Conservation (phyloP, 768 basidiomycete species). For the Saitozyma podzolica region DNA sequence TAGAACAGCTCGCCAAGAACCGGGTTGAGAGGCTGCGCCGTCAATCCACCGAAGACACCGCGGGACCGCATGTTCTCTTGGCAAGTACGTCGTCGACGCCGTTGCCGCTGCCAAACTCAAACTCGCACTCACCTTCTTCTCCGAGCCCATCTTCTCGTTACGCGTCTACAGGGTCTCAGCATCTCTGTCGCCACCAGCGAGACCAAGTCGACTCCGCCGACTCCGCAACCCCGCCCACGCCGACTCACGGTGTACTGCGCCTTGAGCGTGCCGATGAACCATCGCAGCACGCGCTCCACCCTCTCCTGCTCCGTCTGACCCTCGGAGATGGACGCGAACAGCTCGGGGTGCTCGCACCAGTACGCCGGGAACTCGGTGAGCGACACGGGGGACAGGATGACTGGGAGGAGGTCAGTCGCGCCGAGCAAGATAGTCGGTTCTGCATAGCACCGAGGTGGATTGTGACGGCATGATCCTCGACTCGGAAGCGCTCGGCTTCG, state of each 20-base stretch:
- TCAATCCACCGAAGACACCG: neutral
- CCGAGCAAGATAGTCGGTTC: too few species aligned
- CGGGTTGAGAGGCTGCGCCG: constrained; percentile 81
- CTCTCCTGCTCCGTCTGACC: constrained; percentile 72
- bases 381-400: constrained; percentile 87
- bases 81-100: neutral
- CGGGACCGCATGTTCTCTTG: constrained; percentile 12
- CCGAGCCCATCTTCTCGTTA: constrained; percentile 92
- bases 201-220: neutral
- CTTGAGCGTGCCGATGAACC: constrained; percentile 96
- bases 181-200: neutral
- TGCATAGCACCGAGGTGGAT: too few species aligned
- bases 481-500: too few species aligned
- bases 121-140: constrained; percentile 76
- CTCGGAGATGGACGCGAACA: constrained; percentile 83
- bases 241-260: constrained; percentile 64
- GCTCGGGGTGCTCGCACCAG: constrained; percentile 91
- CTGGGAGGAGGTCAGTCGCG: constrained; percentile 14
- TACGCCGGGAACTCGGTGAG: constrained; percentile 94
- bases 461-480: too few species aligned
- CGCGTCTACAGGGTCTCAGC: constrained; percentile 60
- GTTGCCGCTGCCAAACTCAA: too few species aligned
- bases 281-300: constrained; percentile 76
- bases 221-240: too few species aligned
- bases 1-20: constrained; percentile 87